Conservation (phyloP, 441 rosid species). For the Geranium incanum region DNA sequence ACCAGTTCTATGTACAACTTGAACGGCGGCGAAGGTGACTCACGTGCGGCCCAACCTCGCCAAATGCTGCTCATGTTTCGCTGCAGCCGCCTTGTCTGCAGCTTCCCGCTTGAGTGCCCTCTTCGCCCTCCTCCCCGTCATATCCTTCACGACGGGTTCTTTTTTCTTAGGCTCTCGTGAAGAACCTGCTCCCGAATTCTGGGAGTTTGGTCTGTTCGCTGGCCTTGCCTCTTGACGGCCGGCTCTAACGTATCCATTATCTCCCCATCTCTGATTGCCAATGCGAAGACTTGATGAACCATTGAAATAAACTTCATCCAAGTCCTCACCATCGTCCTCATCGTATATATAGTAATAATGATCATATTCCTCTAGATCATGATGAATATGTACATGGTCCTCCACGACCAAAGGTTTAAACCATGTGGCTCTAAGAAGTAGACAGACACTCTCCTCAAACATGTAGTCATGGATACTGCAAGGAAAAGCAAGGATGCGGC, state of each 20-base stretch:
- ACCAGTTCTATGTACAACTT: conserved; percentile 17
- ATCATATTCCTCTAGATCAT: conserved; percentile 34
- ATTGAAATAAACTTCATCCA: conserved; percentile 50
- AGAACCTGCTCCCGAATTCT: conserved; percentile 44
- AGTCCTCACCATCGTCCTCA: conserved; percentile 52
- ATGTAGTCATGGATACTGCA: conserved; percentile 70
- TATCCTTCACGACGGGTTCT: conserved; percentile 33
- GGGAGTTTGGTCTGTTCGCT: conserved; percentile 28
- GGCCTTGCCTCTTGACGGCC: conserved; percentile 88
- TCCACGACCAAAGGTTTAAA: conserved; percentile 54
- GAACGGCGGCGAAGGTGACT: conserved; percentile 14
- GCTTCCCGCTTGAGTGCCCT: conserved; percentile 89
- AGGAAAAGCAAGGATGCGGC: conserved; percentile 4
- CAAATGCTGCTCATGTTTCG: conserved; percentile 59
- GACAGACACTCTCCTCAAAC: conserved; percentile 91
- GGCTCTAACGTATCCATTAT: conserved; percentile 76
- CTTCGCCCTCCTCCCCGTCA: conserved; percentile 77
- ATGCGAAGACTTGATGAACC: conserved; percentile 48
- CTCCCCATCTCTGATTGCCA: conserved; percentile 87
- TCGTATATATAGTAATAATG: conserved; percentile 21
- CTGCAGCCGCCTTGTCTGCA: conserved; percentile 85
- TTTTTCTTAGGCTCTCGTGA: conserved; percentile 49
- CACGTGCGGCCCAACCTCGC: conserved; percentile 49
- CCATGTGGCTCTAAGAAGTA: conserved; percentile 84
- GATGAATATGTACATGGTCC: conserved; percentile 31